phyloP scores from a whole-genome alignment of 345 rosid species.

The Cardamine resedifolia region DNA sequence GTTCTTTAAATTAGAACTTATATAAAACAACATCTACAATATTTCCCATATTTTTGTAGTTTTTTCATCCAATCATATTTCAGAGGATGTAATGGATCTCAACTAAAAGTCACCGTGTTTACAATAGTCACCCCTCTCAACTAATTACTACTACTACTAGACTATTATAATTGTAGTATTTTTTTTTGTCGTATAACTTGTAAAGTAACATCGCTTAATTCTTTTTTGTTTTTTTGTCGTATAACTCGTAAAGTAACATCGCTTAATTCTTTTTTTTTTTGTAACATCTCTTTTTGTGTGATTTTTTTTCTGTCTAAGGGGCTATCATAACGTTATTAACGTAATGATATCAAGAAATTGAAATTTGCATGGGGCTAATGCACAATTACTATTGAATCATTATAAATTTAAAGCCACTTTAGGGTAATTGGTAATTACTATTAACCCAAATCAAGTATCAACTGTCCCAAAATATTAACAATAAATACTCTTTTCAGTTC shows the following conservation, averaged over 20 bases:
- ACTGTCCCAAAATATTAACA: slow-evolving; percentile 34
- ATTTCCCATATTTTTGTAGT: too few species aligned
- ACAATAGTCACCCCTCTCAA: not conserved
- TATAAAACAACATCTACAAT: too few species aligned
- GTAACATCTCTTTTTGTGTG: not conserved
- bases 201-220: too few species aligned
- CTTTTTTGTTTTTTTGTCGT: too few species aligned
- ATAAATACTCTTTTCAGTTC: slow-evolving; percentile 27
- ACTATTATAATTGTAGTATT: too few species aligned
- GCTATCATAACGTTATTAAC: slow-evolving; percentile 8
- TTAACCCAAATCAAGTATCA: not conserved
- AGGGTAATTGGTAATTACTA: not conserved
- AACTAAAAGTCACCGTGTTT: not conserved
- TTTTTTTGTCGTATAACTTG: too few species aligned
- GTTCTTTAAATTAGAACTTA: too few species aligned
- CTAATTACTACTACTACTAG: too few species aligned
- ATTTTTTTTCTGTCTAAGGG: not conserved
- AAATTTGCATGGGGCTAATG: slow-evolving; percentile 30
- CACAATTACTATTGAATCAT: not conserved
- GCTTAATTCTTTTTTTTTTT: not conserved
- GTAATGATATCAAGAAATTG: slow-evolving; percentile 17
- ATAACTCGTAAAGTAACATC: not conserved
- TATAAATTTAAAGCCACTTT: slow-evolving; percentile 22
- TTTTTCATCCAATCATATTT: not conserved
- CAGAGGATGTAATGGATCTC: not conserved